Conservation (phyloP, 148 eudicot species). For the Simmondsia chinensis region DNA sequence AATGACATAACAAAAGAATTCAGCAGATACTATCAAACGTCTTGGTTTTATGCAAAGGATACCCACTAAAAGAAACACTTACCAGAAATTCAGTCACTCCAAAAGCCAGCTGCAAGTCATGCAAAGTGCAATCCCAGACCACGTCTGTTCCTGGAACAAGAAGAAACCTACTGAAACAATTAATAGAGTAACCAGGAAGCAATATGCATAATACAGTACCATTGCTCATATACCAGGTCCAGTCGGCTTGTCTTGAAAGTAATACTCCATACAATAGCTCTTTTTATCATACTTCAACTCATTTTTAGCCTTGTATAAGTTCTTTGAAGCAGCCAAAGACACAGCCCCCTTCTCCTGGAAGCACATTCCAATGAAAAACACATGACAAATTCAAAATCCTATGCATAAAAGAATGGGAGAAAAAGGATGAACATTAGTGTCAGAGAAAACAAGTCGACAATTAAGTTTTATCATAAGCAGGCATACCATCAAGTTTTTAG, state of each 20-base stretch:
- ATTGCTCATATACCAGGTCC: slow-evolving; percentile 31
- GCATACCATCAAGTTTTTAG: slow-evolving; percentile 64
- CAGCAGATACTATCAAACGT: no score
- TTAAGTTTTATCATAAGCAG: slow-evolving; percentile 3
- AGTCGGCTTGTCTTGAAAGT: slow-evolving; percentile 41
- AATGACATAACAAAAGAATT: no score
- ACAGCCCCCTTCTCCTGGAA: slow-evolving; percentile 68
- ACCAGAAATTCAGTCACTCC: slow-evolving; percentile 93
- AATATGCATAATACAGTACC: slow-evolving; percentile 1
- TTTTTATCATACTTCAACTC: slow-evolving; percentile 71
- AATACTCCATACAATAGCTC: slow-evolving; percentile 79
- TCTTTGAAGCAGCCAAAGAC: slow-evolving; percentile 37
- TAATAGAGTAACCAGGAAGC: neutral
- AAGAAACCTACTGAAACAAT: neutral
- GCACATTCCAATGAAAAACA: no score
- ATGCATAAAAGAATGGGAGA: neutral
- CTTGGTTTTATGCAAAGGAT: neutral
- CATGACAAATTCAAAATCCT: neutral
- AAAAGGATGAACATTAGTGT: neutral
- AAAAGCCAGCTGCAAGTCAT: slow-evolving; percentile 79
- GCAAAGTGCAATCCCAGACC: slow-evolving; percentile 58
- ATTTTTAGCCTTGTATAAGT: slow-evolving; percentile 47
- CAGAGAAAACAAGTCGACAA: no score
- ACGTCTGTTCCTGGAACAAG: slow-evolving; percentile 37
- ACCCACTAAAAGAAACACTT: slow-evolving; percentile 5